A percentile compares a stretch with the other conserved stretches of the same genome.
Conservation (phyloP, 2,329 filamentous ascomycete genomes). For the Colletotrichum musicola region DNA sequence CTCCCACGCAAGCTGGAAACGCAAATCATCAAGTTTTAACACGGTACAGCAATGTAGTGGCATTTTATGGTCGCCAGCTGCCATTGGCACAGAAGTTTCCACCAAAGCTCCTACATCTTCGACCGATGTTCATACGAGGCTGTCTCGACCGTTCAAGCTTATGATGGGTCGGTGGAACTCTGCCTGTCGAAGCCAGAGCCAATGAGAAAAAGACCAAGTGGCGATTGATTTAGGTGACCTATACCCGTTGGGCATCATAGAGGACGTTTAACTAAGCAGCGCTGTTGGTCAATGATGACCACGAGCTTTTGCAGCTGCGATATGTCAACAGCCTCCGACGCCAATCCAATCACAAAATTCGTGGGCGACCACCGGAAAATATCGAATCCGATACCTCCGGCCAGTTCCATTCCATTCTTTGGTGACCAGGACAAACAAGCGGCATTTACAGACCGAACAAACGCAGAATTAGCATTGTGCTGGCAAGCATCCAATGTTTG, state of each 20-base stretch:
- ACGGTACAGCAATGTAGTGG: background rate
- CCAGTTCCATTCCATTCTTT: background rate
- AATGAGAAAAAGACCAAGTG: background rate
- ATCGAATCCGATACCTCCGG: background rate
- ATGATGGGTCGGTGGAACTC: background rate
- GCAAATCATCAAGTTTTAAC: background rate
- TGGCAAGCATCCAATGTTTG: background rate
- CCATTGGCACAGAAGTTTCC: too few relatives aligned
- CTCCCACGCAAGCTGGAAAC: background rate
- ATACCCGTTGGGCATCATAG: background rate
- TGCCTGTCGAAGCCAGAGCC: background rate
- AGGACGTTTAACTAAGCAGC: background rate
- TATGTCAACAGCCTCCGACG: background rate
- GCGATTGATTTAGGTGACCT: background rate
- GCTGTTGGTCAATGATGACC: background rate
- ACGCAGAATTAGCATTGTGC: background rate
- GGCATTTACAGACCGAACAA: too few relatives aligned
- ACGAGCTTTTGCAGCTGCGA: background rate
- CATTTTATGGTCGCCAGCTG: too few relatives aligned
- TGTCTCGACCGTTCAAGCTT: background rate
- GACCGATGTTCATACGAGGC: background rate
- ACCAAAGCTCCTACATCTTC: background rate
- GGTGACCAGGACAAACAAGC: slow-evolving; percentile 2
- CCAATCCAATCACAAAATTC: background rate
- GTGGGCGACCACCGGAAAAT: background rate